Evolutionary conservation across 768 basidiomycete species (phyloP).

Genomic region (Pulveroboletus ravenelii): DNA sequence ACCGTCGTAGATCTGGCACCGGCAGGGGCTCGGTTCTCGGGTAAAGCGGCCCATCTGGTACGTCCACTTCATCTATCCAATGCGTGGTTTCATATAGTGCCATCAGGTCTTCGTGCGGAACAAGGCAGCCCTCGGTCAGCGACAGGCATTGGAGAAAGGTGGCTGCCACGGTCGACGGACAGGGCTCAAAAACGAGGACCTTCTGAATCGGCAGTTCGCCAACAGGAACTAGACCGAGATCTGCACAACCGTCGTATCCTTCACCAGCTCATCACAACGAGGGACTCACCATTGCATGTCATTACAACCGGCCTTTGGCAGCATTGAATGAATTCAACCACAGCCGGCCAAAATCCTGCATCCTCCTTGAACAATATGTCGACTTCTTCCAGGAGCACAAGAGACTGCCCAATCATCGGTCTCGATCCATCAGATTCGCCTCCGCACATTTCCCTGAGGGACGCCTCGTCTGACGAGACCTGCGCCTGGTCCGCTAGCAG

Average conservation of each 20-base stretch:
- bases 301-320: constrained; percentile 86
- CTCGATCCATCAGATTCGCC: constrained; percentile 13
- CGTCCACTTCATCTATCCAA: constrained; percentile 20
- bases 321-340: constrained; percentile 74
- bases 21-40: constrained; percentile 29
- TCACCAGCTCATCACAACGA: constrained; percentile 8
- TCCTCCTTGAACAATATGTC: constrained; percentile 91
- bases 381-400: constrained; percentile 92
- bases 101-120: constrained; percentile 40
- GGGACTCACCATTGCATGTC: constrained; percentile 82
- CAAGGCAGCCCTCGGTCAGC: constrained; percentile 47
- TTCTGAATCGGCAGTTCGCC: constrained; percentile 73
- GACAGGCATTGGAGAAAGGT: constrained; percentile 69
- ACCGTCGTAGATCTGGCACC: constrained; percentile 56
- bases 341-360: constrained; percentile 77
- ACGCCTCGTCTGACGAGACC: constrained; percentile 1
- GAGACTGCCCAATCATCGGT: constrained; percentile 62
- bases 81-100: constrained; percentile 41
- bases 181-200: constrained; percentile 60
- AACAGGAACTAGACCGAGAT: constrained; percentile 67
- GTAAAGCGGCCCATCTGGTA: constrained; percentile 34
- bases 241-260: constrained; percentile 36
- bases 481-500: constrained; percentile 4
- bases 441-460: not conserved
- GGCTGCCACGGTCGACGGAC: constrained; percentile 47